Conservation (phyloP, 345 rosid genomes). For the Sonneratia caseolaris region DNA sequence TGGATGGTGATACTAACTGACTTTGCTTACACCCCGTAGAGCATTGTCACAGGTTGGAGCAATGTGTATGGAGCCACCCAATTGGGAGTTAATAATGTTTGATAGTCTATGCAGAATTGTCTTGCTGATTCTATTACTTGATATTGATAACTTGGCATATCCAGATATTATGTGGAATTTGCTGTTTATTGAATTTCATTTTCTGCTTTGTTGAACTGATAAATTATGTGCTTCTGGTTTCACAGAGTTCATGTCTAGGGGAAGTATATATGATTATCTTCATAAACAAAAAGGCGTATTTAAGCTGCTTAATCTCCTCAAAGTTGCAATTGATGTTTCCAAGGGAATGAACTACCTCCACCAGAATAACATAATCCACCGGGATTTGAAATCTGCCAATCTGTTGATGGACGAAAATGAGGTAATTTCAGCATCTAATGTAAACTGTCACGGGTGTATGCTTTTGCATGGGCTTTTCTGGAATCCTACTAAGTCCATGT, state of each 20-base stretch:
- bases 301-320: constrained; percentile 67
- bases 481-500: not conserved
- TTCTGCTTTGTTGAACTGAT: constrained; percentile 6
- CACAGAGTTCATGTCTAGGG: constrained; percentile 87
- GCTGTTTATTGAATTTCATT: constrained; percentile 1
- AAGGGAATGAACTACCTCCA: constrained; percentile 97
- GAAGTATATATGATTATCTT: constrained; percentile 81
- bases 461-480: not conserved
- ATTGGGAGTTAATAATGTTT: not conserved
- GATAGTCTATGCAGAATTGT: not conserved
- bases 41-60: not conserved
- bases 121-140: not conserved
- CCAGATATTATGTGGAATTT: not conserved
- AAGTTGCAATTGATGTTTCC: constrained; percentile 75
- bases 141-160: not conserved
- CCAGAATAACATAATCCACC: constrained; percentile 88
- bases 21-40: not conserved
- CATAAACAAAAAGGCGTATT: constrained; percentile 80
- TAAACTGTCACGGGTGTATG: not conserved
- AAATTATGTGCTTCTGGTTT: constrained; percentile 12
- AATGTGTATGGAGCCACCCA: not conserved
- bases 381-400: constrained; percentile 95
- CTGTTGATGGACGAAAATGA: constrained; percentile 98
- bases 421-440: constrained; percentile 21
- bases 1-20: not conserved